Base-by-base conservation (phyloP, 768 basidiomycete genomes). In the Termitomyces sp. region DNA sequence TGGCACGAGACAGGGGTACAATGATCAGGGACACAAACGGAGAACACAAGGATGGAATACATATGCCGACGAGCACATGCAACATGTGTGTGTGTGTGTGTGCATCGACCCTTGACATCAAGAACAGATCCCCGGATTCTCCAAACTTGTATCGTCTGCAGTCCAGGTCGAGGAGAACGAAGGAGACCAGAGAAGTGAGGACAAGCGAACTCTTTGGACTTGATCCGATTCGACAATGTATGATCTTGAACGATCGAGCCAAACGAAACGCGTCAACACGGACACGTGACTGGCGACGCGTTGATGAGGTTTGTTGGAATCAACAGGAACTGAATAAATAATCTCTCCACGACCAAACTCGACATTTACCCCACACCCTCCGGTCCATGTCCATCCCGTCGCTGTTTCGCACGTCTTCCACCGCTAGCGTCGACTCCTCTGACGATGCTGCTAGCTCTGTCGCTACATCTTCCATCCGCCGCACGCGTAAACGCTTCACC, bases 401-500 rank as follows among this genome's bases (percentile, higher is more conserved):
- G 38, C 57, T 64, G 56, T 66, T 81, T 9, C 76, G 85, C 59
- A 85, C 82, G 2, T 79, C 79, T 40, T 86, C 85, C 0, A 69
- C 71, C 47, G 77, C 80, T 5, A 86, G 84, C 67, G 71, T 85
- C 62, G 79, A 78, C 26, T 84, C 83, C 5, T 66, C 66, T 49
- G 75, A 76, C 60, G 79, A 81, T 62, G 68, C 71, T 65, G 69
- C 65, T 35, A 70, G 70, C 48, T 70, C 67, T 54, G 64, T 63
- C 48, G 66, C 70, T 51, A 70, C 70, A 69, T 62, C 69, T 54
- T 72, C 74, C 24, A 38, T 51, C 6, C 77, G 84, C 33, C 79
- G 88, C 53, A 88, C 87, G 2, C 82, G 88, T 40, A 88, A 86
- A 68, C 78, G 88, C 2, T 89, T 90, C 70, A 83, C 79, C 48